Evolutionary conservation across 345 rosid genomes (phyloP).

Genomic region (Gossypium mustelinum): DNA sequence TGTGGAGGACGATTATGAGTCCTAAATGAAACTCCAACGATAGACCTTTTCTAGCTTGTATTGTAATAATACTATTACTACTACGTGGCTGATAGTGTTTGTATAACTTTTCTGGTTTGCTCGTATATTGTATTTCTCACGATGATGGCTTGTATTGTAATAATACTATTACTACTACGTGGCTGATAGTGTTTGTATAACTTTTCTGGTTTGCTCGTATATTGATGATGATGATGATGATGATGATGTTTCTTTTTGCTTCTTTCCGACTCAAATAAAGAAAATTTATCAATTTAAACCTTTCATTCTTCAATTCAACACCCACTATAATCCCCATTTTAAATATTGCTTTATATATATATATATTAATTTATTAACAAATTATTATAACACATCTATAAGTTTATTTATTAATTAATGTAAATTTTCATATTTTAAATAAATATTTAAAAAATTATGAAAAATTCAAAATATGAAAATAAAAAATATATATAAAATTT

Average conservation of each 20-base stretch:
- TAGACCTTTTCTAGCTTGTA: neutral
- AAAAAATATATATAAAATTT: too few relatives aligned
- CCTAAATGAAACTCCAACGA: conserved; percentile 9
- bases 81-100: conserved; percentile 4
- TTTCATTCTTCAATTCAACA: neutral
- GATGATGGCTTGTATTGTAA: conserved; percentile 5
- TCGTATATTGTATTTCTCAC: neutral
- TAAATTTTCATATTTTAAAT: too few relatives aligned
- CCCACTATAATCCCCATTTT: neutral
- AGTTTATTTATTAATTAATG: too few relatives aligned
- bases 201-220: neutral
- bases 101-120: neutral
- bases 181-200: conserved; percentile 1
- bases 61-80: neutral
- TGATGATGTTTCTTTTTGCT: conserved; percentile 5
- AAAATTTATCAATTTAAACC: neutral
- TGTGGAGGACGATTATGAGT: conserved; percentile 35
- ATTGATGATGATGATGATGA: neutral
- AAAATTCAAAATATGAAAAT: too few relatives aligned
- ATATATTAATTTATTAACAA: too few relatives aligned
- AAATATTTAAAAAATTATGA: too few relatives aligned
- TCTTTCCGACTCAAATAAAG: conserved; percentile 19
- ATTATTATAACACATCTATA: too few relatives aligned
- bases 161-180: neutral
- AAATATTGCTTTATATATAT: too few relatives aligned